Percentiles rank a stretch among this genome's conserved stretches.
These are phyloP conservation scores for Fistulifera solaris DNA, from an alignment of 108 stramenopile genomes.

Conservation along the genomic window DNA sequence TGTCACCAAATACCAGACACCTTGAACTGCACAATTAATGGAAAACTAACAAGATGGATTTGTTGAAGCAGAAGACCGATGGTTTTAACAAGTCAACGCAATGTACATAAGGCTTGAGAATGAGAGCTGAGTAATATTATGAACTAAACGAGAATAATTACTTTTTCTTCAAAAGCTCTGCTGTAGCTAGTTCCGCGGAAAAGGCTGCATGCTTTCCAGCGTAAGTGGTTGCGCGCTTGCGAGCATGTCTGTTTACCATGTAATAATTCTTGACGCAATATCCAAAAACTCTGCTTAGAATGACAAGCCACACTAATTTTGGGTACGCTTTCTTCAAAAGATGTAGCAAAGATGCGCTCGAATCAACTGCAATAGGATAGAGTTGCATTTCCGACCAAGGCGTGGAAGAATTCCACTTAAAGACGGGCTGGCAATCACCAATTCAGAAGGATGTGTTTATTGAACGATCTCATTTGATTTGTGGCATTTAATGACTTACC, in stretches of 20 bases:
- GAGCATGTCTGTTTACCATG: conserved; percentile 72
- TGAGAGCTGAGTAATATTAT: no score
- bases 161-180: conserved; percentile 53
- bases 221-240: conserved; percentile 76
- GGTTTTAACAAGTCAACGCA: no score
- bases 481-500: no score
- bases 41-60: no score
- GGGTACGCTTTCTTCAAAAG: conserved; percentile 57
- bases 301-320: conserved; percentile 76
- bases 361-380: conserved; percentile 42
- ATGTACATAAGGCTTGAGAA: no score
- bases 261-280: conserved; percentile 86
- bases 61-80: no score
- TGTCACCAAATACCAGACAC: conserved; percentile 1
- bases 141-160: neutral
- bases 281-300: conserved; percentile 63
- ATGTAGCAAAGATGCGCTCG: conserved; percentile 25
- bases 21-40: no score
- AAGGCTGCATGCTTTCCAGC: conserved; percentile 80
- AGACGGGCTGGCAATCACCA: conserved; percentile 39
- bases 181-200: conserved; percentile 66
- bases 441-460: conserved; percentile 3
- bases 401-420: conserved; percentile 87
- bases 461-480: no score
- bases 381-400: conserved; percentile 94